Evolutionary conservation across 139 green algal genomes (phyloP).

Genomic region (Chlorella vulgaris): DNA sequence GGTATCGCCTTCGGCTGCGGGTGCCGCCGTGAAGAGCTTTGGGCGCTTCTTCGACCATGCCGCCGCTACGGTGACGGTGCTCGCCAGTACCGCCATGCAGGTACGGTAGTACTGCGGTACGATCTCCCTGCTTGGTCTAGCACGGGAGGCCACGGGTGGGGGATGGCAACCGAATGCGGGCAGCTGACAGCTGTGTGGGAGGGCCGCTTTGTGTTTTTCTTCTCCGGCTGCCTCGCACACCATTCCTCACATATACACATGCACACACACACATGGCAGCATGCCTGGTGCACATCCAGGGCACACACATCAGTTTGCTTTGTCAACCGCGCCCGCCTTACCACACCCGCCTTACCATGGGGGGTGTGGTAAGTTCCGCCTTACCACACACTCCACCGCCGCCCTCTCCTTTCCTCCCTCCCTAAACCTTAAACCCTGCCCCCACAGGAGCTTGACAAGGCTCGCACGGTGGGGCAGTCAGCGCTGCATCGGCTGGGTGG

Average conservation of each 20-base stretch:
- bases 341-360: too few species aligned
- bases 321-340: too few species aligned
- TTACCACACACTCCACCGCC: neutral
- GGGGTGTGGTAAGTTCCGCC: neutral
- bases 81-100: neutral
- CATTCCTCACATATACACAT: too few species aligned
- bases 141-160: too few species aligned
- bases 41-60: slow-evolving; percentile 16
- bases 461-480: neutral
- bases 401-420: neutral
- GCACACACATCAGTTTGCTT: too few species aligned
- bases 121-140: too few species aligned
- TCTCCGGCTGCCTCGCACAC: too few species aligned
- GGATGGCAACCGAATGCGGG: neutral
- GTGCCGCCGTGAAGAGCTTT: neutral
- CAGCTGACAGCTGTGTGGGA: too few species aligned
- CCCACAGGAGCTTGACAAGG: slow-evolving; percentile 2
- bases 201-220: too few species aligned
- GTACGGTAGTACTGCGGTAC: neutral
- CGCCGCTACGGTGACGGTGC: neutral
- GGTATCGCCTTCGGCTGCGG: neutral
- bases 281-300: too few species aligned
- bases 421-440: neutral
- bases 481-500: slow-evolving; percentile 8
- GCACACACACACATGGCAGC: too few species aligned